Base-by-base conservation (phyloP, 2,329 filamentous ascomycete genomes). In the Chalaropsis ovoidea region DNA sequence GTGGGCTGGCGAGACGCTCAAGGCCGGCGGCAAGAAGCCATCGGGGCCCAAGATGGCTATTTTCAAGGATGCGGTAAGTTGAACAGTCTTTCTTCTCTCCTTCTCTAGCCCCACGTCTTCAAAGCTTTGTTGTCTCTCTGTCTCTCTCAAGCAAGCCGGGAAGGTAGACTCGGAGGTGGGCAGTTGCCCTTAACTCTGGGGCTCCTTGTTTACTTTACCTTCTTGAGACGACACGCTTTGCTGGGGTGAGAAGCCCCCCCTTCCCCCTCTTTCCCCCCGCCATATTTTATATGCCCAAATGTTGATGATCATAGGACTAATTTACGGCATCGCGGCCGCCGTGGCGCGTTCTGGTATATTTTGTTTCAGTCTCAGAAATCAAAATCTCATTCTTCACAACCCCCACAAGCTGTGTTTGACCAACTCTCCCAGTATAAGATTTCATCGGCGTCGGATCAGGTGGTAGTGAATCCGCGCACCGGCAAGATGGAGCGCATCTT, bases 271-370 rank as follows among this genome's bases (percentile, higher is more conserved):
- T 39, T 42, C 43, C 22, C 54, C 27, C 54, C 54, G n/a, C 27
- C 54, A 69, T 70, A 73, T 74, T 76, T 74, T 76, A 67, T 65
- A 56, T 24, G 77, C 74, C 79, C 82, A 81, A 75, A 81, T 90
- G 84, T 94, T 94, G 90, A 94, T 91, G 81, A 86, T 82, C 81
- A 83, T 84, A 96, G 92, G 91, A 96, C 92, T 96, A 96, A 96
- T 93, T 74, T 81, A 84, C 81, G 66, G 60, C 41, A 49, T 63
- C 61, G 61, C 60, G 60, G 52, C 54, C 66, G 66, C 63, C 62
- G 61, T 42, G 67, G 64, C 61, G 67, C 62, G 71, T 69, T 71
- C 72, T 71, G 73, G 73, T 75, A 70, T 76, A 72, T 77, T 73
- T 76, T 73, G 74, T 70, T 75, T 75, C 79, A 86, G 83, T 82